Conservation (phyloP, 2,329 filamentous ascomycete species). For the Beauveria medogensis region DNA sequence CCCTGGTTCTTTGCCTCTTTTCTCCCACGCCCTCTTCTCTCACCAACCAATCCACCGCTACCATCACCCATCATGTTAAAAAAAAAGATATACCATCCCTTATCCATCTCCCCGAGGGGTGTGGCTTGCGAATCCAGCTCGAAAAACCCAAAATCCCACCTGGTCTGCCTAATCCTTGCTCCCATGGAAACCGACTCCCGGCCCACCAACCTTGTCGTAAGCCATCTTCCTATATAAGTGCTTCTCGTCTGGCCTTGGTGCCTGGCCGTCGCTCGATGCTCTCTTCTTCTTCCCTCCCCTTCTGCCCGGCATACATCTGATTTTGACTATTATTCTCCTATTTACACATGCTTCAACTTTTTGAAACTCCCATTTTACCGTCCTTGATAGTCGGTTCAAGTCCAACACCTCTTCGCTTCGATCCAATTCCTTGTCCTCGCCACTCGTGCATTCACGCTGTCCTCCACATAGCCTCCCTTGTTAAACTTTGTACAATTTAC, state of each 20-base stretch:
- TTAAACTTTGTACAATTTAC: not conserved
- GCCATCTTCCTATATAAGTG: slow-evolving; percentile 6
- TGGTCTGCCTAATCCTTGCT: not conserved
- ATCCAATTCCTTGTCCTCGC: not conserved
- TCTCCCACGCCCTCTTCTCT: not conserved
- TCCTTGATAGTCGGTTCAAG: not conserved
- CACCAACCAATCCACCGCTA: not conserved
- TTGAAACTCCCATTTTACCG: not conserved
- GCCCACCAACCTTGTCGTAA: slow-evolving; percentile 6
- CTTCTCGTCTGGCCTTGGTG: slow-evolving; percentile 9
- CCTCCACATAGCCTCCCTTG: not conserved
- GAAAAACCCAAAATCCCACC: not conserved
- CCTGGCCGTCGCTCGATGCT: slow-evolving; percentile 8
- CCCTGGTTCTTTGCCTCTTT: not conserved
- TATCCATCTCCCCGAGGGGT: not conserved
- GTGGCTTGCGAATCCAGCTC: not conserved
- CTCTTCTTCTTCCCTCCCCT: slow-evolving; percentile 1
- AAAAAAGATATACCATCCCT: not conserved
- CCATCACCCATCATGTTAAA: not conserved
- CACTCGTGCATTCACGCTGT: slow-evolving; percentile 4
- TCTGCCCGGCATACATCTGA: not conserved
- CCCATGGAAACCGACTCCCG: not conserved
- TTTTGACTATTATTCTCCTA: not conserved
- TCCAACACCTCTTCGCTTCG: not conserved
- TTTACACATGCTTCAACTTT: not conserved